Percentiles rank a stretch among this genome's conserved stretches.
Evolutionary conservation across 208 protist species (phyloP).

Genomic region (Acanthamoeba triangularis): DNA sequence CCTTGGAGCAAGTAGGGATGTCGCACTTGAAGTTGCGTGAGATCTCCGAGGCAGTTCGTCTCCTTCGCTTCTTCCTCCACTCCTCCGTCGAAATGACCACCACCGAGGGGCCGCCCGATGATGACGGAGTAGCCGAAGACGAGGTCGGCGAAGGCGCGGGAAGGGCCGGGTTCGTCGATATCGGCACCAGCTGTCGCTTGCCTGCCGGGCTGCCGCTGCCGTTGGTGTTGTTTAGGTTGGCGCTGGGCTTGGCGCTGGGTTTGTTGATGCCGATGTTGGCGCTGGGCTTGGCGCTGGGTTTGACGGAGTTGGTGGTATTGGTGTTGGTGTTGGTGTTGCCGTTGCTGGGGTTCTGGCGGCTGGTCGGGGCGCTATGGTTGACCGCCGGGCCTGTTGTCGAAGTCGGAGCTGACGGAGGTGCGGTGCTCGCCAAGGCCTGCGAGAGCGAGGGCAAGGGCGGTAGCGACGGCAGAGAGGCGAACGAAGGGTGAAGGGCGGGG

Average conservation of each 20-base stretch:
- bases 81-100: not conserved
- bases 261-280: not conserved
- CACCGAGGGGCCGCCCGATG: not conserved
- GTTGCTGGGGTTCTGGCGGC: not conserved
- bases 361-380: not conserved
- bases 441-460: conserved; percentile 8
- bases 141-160: not conserved
- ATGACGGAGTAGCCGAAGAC: not conserved
- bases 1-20: conserved; percentile 75
- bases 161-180: not conserved
- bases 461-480: not conserved
- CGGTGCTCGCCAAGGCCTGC: not conserved
- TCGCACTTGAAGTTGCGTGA: conserved; percentile 79
- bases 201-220: not conserved
- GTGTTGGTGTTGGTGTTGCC: not conserved
- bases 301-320: not conserved
- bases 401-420: not conserved
- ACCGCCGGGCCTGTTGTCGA: not conserved
- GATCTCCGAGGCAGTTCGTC: conserved; percentile 79
- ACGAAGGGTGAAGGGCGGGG: not conserved
- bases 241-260: not conserved
- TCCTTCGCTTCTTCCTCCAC: conserved; percentile 77
- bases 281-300: not conserved
- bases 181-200: not conserved
- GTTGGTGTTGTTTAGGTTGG: not conserved